Conservation (phyloP, 176 grass and related monocot genomes). For the Rhipidocladum racemiflorum region DNA sequence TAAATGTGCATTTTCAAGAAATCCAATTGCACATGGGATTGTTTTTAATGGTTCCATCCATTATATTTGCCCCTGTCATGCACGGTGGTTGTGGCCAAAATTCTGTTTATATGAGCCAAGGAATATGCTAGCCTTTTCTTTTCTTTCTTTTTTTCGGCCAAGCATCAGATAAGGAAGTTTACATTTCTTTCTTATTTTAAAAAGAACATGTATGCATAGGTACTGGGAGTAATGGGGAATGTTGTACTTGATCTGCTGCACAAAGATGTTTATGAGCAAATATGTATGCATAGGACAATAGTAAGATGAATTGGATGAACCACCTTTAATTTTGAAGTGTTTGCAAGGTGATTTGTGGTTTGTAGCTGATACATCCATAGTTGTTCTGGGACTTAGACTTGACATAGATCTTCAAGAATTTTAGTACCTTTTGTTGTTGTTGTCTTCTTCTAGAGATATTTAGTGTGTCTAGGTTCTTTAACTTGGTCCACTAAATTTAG, state of each 20-base stretch:
- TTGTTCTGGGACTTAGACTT: slow-evolving; percentile 1
- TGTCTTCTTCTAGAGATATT: slow-evolving; percentile 1
- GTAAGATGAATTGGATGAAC: neutral
- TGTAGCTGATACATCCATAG: slow-evolving; percentile 1
- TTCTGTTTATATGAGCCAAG: neutral
- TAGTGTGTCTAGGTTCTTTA: slow-evolving; percentile 20
- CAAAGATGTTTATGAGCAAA: neutral
- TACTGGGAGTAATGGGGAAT: neutral
- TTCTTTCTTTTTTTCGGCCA: neutral
- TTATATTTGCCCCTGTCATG: neutral
- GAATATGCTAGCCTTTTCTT: neutral
- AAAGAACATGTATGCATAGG: neutral
- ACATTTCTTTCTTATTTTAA: neutral
- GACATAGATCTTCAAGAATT: slow-evolving; percentile 17
- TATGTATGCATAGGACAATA: neutral
- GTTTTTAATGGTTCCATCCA: neutral
- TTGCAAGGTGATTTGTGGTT: neutral
- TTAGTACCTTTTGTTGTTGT: neutral
- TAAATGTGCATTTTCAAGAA: slow-evolving; percentile 9
- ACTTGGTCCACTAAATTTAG: slow-evolving; percentile 1
- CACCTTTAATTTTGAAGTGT: slow-evolving; percentile 14
- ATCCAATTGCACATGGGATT: neutral
- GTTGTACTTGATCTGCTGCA: neutral
- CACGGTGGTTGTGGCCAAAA: neutral
- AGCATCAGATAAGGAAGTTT: slow-evolving; percentile 4